These are phyloP conservation scores for Nigrospora oryzae DNA, from an alignment of 2,329 filamentous ascomycete species.

Conservation along the genomic window DNA sequence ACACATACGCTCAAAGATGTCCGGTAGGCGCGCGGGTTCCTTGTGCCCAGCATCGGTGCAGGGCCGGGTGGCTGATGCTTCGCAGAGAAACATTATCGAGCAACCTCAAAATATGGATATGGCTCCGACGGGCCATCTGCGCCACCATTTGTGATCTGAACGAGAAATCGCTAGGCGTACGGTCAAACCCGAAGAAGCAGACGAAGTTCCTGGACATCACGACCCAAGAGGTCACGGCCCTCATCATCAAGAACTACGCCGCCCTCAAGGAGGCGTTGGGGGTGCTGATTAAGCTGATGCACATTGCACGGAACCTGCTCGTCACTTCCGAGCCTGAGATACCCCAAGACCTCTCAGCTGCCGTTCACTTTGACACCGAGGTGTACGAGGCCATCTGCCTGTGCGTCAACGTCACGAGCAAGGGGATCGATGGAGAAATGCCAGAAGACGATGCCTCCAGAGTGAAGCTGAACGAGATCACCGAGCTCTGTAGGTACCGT, in stretches of 20 bases:
- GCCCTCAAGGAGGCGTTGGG: slow-evolving; percentile 54
- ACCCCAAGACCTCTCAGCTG: slow-evolving; percentile 57
- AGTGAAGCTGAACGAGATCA: slow-evolving; percentile 51
- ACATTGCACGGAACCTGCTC: slow-evolving; percentile 56
- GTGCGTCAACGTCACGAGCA: slow-evolving; percentile 59
- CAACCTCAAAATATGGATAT: slow-evolving; percentile 59
- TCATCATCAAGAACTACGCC: slow-evolving; percentile 55
- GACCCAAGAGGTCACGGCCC: slow-evolving; percentile 52
- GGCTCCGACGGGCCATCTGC: slow-evolving; percentile 52
- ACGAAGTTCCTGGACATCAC: slow-evolving; percentile 43
- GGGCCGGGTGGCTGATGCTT: no score
- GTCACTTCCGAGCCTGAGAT: slow-evolving; percentile 57
- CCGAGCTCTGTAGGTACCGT: slow-evolving; percentile 48
- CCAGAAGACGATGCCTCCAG: slow-evolving; percentile 48
- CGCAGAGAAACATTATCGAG: slow-evolving; percentile 49
- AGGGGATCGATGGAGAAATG: slow-evolving; percentile 57
- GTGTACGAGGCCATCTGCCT: slow-evolving; percentile 58
- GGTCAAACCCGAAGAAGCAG: slow-evolving; percentile 43
- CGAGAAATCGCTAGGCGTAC: slow-evolving; percentile 47
- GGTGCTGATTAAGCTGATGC: slow-evolving; percentile 58
- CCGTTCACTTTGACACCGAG: slow-evolving; percentile 57
- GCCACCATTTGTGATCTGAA: slow-evolving; percentile 53
- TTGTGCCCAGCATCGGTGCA: background rate
- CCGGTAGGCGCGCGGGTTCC: slow-evolving; percentile 31
- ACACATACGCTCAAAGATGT: slow-evolving; percentile 54